Evolutionary conservation across 257 asterid species (phyloP).

Genomic region (Lavandula angustifolia): DNA sequence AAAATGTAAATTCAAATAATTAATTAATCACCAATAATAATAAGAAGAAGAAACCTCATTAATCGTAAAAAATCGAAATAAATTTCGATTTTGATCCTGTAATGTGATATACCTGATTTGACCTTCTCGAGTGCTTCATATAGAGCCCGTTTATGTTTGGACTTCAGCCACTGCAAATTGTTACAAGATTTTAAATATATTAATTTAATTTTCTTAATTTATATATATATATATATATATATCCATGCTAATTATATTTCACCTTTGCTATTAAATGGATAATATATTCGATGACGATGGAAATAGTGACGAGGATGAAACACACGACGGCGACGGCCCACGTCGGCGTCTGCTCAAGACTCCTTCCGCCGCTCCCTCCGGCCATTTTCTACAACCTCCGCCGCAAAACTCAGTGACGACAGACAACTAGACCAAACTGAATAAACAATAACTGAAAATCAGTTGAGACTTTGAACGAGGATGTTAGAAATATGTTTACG

Average conservation of each 20-base stretch:
- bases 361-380: conserved; percentile 64
- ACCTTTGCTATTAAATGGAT: conserved; percentile 79
- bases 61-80: no score
- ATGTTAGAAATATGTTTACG: conserved; percentile 13
- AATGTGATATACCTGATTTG: conserved; percentile 61
- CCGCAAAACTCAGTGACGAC: no score
- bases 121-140: conserved; percentile 83
- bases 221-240: background rate
- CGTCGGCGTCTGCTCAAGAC: conserved; percentile 82
- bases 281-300: conserved; percentile 66
- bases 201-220: no score
- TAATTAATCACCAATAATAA: background rate
- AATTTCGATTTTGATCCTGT: no score
- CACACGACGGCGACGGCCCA: conserved; percentile 96
- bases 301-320: conserved; percentile 61
- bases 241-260: no score
- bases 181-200: background rate
- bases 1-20: no score
- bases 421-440: no score
- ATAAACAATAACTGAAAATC: no score
- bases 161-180: conserved; percentile 66
- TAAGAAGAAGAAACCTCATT: no score
- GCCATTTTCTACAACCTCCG: conserved; percentile 50
- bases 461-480: background rate
- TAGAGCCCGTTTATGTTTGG: conserved; percentile 66